phyloP scores from a whole-genome alignment of 345 rosid genomes.

The Citrus glauca region DNA sequence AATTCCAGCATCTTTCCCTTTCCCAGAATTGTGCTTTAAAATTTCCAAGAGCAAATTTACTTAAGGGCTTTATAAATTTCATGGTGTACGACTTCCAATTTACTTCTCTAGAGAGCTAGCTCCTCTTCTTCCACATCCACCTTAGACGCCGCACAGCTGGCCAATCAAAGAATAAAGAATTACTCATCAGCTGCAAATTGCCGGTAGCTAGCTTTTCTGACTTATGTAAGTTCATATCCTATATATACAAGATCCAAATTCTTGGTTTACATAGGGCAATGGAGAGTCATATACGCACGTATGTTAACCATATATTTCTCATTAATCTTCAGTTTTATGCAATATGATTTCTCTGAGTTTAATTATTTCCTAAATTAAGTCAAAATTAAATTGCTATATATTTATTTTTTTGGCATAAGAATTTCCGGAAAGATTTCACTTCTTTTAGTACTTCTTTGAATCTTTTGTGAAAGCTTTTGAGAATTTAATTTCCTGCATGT shows the following conservation, averaged over 20 bases:
- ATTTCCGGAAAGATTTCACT: neutral
- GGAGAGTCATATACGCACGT: neutral
- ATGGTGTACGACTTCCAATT: too few species aligned
- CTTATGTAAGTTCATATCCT: constrained; percentile 26
- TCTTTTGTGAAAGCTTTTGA: neutral
- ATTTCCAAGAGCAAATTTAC: too few species aligned
- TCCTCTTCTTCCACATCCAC: constrained; percentile 7
- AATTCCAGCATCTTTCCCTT: constrained; percentile 32
- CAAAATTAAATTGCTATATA: neutral
- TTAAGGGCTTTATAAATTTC: too few species aligned
- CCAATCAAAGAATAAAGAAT: constrained; percentile 8
- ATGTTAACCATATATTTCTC: neutral
- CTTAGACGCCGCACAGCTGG: neutral
- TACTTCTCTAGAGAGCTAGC: neutral
- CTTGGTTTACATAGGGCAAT: neutral
- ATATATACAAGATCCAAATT: neutral
- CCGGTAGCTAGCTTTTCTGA: constrained; percentile 8
- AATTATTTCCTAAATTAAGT: neutral
- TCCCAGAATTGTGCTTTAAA: constrained; percentile 6
- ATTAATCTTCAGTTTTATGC: neutral
- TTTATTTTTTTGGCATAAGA: neutral
- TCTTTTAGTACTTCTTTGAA: neutral
- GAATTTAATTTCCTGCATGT: neutral
- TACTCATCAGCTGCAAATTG: constrained; percentile 5
- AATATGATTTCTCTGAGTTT: neutral